phyloP scores from a whole-genome alignment of 768 basidiomycete genomes.

The Lactarius vividus region DNA sequence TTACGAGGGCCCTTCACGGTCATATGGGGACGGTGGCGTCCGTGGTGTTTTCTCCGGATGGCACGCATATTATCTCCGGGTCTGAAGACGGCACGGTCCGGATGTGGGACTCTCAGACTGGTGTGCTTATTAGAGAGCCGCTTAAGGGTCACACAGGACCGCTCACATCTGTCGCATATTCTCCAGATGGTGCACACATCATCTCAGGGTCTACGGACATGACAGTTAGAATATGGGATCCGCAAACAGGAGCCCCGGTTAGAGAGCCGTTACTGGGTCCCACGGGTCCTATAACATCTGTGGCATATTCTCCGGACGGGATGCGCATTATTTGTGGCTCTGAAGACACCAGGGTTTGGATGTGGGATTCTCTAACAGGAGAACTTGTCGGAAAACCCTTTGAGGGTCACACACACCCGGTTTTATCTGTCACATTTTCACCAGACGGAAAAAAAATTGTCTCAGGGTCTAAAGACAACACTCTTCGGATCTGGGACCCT shows the following conservation, averaged over 20 bases:
- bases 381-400: neutral
- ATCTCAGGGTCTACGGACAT: neutral
- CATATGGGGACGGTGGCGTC: neutral
- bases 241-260: too few relatives aligned
- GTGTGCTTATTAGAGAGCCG: neutral
- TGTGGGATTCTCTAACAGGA: neutral
- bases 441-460: neutral
- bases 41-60: neutral
- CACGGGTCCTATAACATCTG: neutral
- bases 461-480: neutral
- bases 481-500: neutral
- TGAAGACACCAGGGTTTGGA: neutral
- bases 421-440: neutral
- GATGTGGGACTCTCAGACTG: neutral
- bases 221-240: too few relatives aligned
- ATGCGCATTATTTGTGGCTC: neutral
- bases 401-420: neutral
- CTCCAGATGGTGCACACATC: neutral
- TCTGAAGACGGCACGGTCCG: neutral
- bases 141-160: neutral
- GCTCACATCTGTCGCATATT: neutral
- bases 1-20: neutral
- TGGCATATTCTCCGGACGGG: neutral
- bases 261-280: neutral
- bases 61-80: neutral